These are phyloP conservation scores for Cordyceps cateniannulata DNA, from an alignment of 2,329 filamentous ascomycete species.

Conservation along the genomic window DNA sequence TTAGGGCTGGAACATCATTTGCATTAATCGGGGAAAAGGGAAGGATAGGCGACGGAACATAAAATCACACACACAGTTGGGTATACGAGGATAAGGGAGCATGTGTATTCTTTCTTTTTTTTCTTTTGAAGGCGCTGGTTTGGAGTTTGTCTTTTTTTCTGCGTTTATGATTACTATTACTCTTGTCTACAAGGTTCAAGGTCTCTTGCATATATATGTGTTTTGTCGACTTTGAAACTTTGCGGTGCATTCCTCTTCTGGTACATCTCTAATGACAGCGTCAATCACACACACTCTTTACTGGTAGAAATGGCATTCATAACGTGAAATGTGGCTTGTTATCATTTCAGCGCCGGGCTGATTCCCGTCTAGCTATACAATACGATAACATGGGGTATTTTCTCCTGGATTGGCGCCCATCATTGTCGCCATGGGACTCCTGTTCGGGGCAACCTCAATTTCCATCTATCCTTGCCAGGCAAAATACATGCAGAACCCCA, in stretches of 20 bases:
- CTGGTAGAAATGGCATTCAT: background rate
- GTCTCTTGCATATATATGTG: background rate
- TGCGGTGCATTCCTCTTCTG: too few relatives aligned
- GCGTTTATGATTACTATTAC: background rate
- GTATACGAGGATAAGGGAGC: constrained; percentile 1
- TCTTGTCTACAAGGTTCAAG: background rate
- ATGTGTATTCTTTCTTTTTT: background rate
- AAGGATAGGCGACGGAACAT: background rate
- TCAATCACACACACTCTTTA: background rate
- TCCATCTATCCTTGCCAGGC: background rate
- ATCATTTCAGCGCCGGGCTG: background rate
- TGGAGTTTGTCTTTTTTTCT: background rate
- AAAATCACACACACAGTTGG: background rate
- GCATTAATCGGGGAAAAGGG: background rate
- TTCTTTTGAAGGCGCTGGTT: background rate
- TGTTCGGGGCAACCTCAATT: background rate
- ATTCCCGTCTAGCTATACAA: background rate
- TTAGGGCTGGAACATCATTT: background rate
- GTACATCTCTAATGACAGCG: background rate
- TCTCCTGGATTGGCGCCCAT: background rate
- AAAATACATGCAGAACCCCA: background rate
- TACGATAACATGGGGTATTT: background rate
- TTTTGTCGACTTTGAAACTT: background rate
- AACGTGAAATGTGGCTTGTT: background rate
- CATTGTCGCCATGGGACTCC: background rate